These are phyloP conservation scores for Rhizodiscina lignyota DNA, from an alignment of 495 filamentous ascomycete genomes.

Conservation along the genomic window DNA sequence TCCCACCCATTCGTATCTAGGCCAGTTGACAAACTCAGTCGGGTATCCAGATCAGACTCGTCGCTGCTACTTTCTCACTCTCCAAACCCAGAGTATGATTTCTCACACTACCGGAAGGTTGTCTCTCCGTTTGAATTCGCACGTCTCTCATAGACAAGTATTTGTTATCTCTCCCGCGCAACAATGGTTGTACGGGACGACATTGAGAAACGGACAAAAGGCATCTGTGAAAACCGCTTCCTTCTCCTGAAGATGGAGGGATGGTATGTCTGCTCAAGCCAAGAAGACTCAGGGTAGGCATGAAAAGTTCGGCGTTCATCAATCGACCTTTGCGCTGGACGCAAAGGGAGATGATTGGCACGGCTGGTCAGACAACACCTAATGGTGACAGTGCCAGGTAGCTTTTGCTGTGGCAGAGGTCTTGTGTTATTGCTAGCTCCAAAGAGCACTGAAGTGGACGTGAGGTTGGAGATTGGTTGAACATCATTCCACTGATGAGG, in stretches of 20 bases:
- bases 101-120: too few species aligned
- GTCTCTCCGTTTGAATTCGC: too few species aligned
- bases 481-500: too few species aligned
- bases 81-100: too few species aligned
- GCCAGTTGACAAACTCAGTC: too few species aligned
- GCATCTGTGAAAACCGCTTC: background rate
- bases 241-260: background rate
- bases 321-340: background rate
- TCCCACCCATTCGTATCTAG: too few species aligned
- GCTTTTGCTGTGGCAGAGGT: background rate
- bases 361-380: background rate
- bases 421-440: background rate
- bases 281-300: background rate
- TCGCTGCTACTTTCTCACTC: too few species aligned
- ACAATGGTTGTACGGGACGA: background rate
- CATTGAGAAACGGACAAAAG: background rate
- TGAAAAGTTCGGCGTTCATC: background rate
- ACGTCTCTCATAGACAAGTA: background rate
- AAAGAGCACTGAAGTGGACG: background rate
- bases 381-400: background rate
- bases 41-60: too few species aligned
- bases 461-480: too few species aligned
- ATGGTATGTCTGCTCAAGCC: background rate
- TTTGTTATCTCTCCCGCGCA: background rate
- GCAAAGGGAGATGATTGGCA: background rate